These are phyloP conservation scores for Spizellomyces sp. DNA, from an alignment of 192 early-diverging fungal species.

Conservation along the genomic window DNA sequence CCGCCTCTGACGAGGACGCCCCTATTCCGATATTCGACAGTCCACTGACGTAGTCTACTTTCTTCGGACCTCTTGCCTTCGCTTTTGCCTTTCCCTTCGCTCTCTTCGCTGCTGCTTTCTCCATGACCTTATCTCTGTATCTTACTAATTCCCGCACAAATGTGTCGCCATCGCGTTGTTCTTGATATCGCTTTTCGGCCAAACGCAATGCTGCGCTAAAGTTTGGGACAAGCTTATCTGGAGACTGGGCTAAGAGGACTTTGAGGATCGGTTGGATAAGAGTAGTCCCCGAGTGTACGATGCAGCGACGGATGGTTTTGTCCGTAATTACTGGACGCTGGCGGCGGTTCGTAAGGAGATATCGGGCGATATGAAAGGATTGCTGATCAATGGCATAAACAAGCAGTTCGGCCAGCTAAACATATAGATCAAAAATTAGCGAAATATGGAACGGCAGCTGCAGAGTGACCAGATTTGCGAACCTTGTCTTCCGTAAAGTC, in stretches of 20 bases:
- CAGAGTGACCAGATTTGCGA: not conserved
- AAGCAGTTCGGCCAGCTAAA: not conserved
- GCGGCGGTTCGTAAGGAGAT: not conserved
- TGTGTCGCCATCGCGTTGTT: constrained; percentile 3
- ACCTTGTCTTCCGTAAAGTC: constrained; percentile 6
- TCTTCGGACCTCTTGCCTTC: not conserved
- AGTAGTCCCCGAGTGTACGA: not conserved
- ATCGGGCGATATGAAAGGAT: not conserved
- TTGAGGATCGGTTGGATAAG: not conserved
- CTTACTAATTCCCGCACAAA: constrained; percentile 1
- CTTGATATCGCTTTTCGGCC: constrained; percentile 2
- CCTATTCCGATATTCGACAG: too few species aligned
- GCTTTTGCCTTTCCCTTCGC: not conserved
- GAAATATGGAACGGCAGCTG: too few species aligned
- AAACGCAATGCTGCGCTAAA: not conserved
- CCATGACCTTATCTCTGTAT: not conserved
- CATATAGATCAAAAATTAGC: not conserved
- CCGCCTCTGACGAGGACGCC: too few species aligned
- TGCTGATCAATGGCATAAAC: not conserved
- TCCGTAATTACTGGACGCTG: not conserved
- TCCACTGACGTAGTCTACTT: too few species aligned
- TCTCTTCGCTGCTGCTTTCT: not conserved
- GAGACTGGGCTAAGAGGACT: not conserved
- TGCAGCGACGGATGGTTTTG: constrained; percentile 1
- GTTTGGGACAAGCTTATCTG: constrained; percentile 1